A percentile compares a stretch with the other conserved stretches of the same genome.
Conservation (phyloP, 495 filamentous ascomycete species). For the Xanthoparmelia taractica region DNA sequence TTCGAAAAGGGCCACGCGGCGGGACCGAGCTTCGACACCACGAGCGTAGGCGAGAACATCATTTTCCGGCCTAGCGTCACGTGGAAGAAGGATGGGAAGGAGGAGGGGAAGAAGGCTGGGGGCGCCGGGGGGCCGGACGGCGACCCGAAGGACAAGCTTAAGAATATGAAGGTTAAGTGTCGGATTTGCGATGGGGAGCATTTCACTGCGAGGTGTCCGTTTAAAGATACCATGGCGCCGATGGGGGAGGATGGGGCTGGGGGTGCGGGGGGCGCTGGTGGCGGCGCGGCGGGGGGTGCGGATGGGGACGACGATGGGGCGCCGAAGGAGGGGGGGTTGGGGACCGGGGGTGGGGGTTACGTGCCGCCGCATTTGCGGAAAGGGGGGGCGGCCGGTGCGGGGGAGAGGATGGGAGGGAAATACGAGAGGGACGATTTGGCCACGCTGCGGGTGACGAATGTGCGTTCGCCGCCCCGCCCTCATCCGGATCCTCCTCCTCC, state of each 20-base stretch:
- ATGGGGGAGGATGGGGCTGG: slow-evolving; percentile 51
- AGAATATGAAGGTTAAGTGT: slow-evolving; percentile 99
- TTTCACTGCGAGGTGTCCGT: slow-evolving; percentile 91
- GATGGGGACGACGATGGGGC: slow-evolving; percentile 43
- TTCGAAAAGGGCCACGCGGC: slow-evolving; percentile 62
- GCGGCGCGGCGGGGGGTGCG: no score
- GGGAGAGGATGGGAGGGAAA: slow-evolving; percentile 88
- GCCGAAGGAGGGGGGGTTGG: slow-evolving; percentile 47
- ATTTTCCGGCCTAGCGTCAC: slow-evolving; percentile 82
- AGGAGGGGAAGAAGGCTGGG: slow-evolving; percentile 64
- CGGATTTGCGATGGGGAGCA: slow-evolving; percentile 97
- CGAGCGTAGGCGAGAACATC: slow-evolving; percentile 93
- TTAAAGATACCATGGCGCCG: slow-evolving; percentile 74
- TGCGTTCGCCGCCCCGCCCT: no score
- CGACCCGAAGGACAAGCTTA: slow-evolving; percentile 81
- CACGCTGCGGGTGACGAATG: slow-evolving; percentile 93
- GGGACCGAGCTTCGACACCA: slow-evolving; percentile 74
- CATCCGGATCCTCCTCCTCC: no score
- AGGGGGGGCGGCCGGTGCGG: slow-evolving; percentile 49
- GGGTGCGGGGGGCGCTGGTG: slow-evolving; percentile 45
- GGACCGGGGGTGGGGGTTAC: slow-evolving; percentile 69
- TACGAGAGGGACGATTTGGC: slow-evolving; percentile 95
- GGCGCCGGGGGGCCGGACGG: no score
- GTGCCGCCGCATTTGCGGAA: slow-evolving; percentile 87
- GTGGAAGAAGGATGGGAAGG: slow-evolving; percentile 82